phyloP scores from a whole-genome alignment of 768 basidiomycete species.

The Leccinum ochraceum region DNA sequence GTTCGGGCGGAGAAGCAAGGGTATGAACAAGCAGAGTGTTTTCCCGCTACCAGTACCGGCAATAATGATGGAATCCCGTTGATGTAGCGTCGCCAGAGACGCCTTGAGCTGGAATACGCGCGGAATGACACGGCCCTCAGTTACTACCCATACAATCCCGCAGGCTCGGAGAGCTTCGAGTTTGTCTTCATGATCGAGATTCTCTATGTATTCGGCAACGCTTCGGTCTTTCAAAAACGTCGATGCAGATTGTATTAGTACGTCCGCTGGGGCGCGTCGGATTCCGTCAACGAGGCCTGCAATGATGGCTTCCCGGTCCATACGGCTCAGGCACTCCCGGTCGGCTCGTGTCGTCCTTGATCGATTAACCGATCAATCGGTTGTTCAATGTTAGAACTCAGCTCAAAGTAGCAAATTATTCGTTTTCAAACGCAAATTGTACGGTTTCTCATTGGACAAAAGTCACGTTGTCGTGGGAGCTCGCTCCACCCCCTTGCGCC shows the following conservation, averaged over 20 bases:
- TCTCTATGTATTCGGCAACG: no score
- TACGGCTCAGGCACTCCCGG: neutral
- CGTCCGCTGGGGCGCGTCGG: neutral
- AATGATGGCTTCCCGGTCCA: neutral
- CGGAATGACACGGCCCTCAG: neutral
- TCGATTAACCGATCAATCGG: no score
- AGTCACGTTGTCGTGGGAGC: no score
- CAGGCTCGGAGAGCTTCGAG: neutral
- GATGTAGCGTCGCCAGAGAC: neutral
- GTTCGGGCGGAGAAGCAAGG: no score
- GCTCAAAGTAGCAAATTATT: no score
- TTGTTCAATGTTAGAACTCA: no score
- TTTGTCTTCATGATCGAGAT: neutral
- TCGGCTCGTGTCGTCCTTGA: neutral
- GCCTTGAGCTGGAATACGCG: neutral
- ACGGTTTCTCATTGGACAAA: no score
- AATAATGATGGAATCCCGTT: neutral
- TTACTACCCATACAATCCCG: neutral
- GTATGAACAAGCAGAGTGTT: no score
- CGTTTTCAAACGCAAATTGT: no score
- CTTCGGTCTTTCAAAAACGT: no score
- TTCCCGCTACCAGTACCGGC: neutral
- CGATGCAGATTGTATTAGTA: no score
- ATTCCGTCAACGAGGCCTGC: neutral
- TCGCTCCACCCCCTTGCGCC: no score